phyloP scores from a whole-genome alignment of 495 filamentous ascomycete species.

The Jackrogersella minutella region DNA sequence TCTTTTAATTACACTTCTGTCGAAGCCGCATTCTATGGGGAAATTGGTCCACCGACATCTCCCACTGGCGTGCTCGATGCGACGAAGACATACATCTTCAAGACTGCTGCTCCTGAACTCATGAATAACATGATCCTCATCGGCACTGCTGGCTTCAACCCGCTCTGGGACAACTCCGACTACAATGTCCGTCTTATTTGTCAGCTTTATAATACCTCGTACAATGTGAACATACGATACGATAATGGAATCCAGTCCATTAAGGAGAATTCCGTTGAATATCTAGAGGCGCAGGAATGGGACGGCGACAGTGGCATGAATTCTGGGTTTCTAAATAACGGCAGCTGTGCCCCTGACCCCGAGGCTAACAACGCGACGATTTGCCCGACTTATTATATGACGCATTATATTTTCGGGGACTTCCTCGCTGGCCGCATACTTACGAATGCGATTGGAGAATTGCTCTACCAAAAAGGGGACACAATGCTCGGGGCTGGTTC shows the following conservation, averaged over 20 bases:
- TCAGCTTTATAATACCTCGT: not conserved
- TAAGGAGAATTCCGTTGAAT: not conserved
- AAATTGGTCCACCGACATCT: not conserved
- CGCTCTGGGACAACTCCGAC: not conserved
- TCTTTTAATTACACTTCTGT: not conserved
- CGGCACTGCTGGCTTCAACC: not conserved
- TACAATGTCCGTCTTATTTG: not conserved
- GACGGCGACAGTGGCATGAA: not conserved
- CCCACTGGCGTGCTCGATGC: too few species aligned
- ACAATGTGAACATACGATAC: not conserved
- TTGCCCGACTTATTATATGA: constrained; percentile 25
- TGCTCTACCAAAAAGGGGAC: not conserved
- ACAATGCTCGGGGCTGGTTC: not conserved
- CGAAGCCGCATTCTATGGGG: not conserved
- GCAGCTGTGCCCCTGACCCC: constrained; percentile 12
- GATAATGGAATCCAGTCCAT: not conserved
- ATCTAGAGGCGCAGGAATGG: not conserved
- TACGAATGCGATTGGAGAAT: not conserved
- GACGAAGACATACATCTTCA: not conserved
- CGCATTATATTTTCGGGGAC: not conserved
- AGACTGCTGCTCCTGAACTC: not conserved
- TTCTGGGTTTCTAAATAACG: not conserved
- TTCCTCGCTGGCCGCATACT: constrained; percentile 14
- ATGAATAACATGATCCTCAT: not conserved
- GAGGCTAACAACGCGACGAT: constrained; percentile 13